phyloP scores from a whole-genome alignment of 2,329 filamentous ascomycete genomes.

The Beauveria medogensis region DNA sequence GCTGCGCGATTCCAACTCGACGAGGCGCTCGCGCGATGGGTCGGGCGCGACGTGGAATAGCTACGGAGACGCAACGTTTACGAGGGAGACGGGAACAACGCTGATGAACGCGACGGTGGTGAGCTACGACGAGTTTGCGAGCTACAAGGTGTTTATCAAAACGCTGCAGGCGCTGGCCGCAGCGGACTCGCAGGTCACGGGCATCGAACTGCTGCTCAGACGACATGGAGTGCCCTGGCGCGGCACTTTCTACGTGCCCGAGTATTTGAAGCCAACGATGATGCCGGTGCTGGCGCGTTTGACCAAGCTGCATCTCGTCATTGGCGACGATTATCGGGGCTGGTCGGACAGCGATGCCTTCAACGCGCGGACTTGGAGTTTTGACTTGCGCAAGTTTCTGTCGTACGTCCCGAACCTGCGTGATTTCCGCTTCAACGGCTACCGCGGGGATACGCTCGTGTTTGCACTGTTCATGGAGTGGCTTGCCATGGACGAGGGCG shows the following conservation, averaged over 20 bases:
- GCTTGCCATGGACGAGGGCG: constrained; percentile 22
- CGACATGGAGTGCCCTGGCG: constrained; percentile 23
- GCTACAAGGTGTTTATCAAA: constrained; percentile 24
- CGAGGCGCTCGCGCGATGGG: constrained; percentile 41
- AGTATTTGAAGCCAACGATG: constrained; percentile 28
- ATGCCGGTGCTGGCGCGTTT: constrained; percentile 36
- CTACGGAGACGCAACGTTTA: constrained; percentile 38
- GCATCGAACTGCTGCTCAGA: constrained; percentile 34
- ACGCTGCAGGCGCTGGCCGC: constrained; percentile 35
- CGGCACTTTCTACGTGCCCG: constrained; percentile 36
- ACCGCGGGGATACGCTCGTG: constrained; percentile 1
- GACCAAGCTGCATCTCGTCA: constrained; percentile 31
- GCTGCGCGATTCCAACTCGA: constrained; percentile 50
- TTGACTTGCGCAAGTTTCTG: constrained; percentile 30
- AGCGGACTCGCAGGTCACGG: constrained; percentile 28
- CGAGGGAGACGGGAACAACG: not conserved
- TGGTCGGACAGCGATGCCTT: not conserved
- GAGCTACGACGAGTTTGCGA: not conserved
- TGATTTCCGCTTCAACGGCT: constrained; percentile 44
- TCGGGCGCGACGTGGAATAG: constrained; percentile 38
- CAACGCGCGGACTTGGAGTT: not conserved
- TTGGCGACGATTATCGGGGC: not conserved
- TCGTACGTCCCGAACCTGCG: constrained; percentile 32
- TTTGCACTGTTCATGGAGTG: constrained; percentile 29
- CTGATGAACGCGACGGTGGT: not conserved